Evolutionary conservation across 139 green algal genomes (phyloP), one percentile per base, ranked within the genome.

Genomic region (Parachlorella kessleri): DNA sequence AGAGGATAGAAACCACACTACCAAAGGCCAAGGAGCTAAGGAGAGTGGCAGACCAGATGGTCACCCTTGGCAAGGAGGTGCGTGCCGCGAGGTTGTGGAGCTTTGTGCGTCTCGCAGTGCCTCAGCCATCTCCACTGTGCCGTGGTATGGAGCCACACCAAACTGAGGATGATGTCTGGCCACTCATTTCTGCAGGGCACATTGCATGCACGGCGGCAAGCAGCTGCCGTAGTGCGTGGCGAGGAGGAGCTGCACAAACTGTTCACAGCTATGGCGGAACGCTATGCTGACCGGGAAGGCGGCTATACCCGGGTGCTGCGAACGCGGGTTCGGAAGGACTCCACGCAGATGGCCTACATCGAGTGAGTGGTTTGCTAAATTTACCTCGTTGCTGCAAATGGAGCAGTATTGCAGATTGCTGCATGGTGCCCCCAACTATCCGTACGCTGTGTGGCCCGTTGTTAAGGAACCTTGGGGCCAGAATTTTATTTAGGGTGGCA

Each of bases 1-100:
- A 98, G 84, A 83, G 96, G 6, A 98, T 99, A 54, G 84, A 97
- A 48, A 99, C 96, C 2, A 99, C 95, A 0, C 66, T 98, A 37
- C 73, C 89, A 2, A 95, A 95, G 53, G 94, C 94, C 5, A 95
- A 96, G 64, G 91, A 94, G 69, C 86, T 98, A 55, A 86, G 90
- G 48, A 89, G 88, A n/a, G 76, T 95, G 63, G 92, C 93, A 55
- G 94, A 98, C 76, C 69, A 91, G 24, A 75, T 94, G 32, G 85
- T 98, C 65, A 96, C 93, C 4, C 88, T 93, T 1, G 94, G 87
- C 23, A 98, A 98, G 71, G 80, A 92, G 88, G 94, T 94, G 40
- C 41, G 85, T 28, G 59, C 37, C 36, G 3, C 59, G n/a, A n/a
- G n/a, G n/a, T n/a, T n/a, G n/a, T n/a, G n/a, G n/a, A n/a, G n/a